Conservation (phyloP, 768 basidiomycete genomes). For the Auriscalpium vulgare region DNA sequence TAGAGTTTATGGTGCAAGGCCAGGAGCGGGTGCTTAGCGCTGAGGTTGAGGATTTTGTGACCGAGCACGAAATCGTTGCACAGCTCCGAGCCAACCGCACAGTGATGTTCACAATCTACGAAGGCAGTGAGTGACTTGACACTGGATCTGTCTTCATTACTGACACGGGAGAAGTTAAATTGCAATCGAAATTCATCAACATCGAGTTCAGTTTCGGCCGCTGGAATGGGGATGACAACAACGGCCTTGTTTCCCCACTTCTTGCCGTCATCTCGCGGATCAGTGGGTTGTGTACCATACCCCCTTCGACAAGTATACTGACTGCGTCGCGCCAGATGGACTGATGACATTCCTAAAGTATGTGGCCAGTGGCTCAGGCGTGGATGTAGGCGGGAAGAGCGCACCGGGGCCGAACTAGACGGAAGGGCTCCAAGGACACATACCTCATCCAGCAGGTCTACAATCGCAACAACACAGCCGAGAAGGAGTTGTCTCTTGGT, state of each 20-base stretch:
- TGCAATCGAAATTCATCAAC: conserved; percentile 28
- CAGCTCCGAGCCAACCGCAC: conserved; percentile 17
- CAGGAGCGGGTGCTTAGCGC: conserved; percentile 26
- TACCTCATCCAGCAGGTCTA: conserved; percentile 28
- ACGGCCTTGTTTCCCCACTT: conserved; percentile 28
- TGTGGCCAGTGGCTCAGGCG: conserved; percentile 14
- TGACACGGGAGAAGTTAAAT: conserved; percentile 20
- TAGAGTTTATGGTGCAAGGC: conserved; percentile 23
- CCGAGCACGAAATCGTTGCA: conserved; percentile 14
- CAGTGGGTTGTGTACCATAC: conserved; percentile 18
- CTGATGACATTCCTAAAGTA: conserved; percentile 26
- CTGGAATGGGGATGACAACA: conserved; percentile 38
- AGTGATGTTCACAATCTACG: conserved; percentile 19
- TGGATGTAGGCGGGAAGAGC: conserved; percentile 1
- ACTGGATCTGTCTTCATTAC: not conserved
- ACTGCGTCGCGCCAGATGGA: conserved; percentile 19
- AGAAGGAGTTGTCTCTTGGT: conserved; percentile 23
- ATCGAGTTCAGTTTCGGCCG: conserved; percentile 37
- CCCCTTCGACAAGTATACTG: not conserved
- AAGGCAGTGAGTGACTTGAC: conserved; percentile 20
- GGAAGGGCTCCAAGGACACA: conserved; percentile 23
- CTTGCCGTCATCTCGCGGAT: conserved; percentile 27
- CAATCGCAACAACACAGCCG: conserved; percentile 18
- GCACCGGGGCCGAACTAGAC: conserved; percentile 3
- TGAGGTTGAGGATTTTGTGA: conserved; percentile 15